Base-by-base conservation (phyloP, 192 early-diverging fungal genomes). In the Paraglomus brasilianum region DNA sequence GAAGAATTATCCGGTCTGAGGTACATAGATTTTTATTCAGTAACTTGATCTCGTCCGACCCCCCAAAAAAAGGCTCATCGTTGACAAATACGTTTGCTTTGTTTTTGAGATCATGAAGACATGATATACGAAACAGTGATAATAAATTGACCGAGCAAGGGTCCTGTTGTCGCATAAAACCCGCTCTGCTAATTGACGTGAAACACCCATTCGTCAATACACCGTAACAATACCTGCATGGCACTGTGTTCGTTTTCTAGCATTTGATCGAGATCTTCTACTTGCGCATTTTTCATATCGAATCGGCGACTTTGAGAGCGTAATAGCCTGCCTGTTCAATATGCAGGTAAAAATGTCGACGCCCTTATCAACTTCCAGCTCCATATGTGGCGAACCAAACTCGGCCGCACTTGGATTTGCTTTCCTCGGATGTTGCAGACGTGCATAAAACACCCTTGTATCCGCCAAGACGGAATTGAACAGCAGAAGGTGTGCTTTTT, bases 401-500 rank as follows among this genome's bases (percentile, higher is more conserved):
- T 83, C 1, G 77, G 81, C 6, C 88, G 76, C 1, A 90, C 72
- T 24, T 81, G 72, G 0, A 89, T 73, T 11, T 79, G 65, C 2
- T 74, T 71, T 0, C 38, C 73, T 5, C 1, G 21, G 8, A 85
- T 44, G 19, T 38, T 10, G 8, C 77, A 2, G 75, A 73, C n/a
- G 79, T 63, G 0, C 76, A 78, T 8, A 85, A 71, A 39, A 88
- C 83, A 8, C 87, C 85, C 77, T 93, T 85, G 19, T 88, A 80
- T 13, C 87, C 87, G 0, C 83, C 85, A 0, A 90, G 68, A 19
- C 92, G 82, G 47, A 91, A 88, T 72, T 93, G 92, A 21, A 89
- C 83, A 2, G 92, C 92, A 13, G 76, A 75, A 0, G 89, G 89
- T 0, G 71, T 51, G 0, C 21, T 39, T 22, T 60, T 71, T 14